Evolutionary conservation across 2,329 filamentous ascomycete species (phyloP).

Genomic region (Claviceps fusiformis): DNA sequence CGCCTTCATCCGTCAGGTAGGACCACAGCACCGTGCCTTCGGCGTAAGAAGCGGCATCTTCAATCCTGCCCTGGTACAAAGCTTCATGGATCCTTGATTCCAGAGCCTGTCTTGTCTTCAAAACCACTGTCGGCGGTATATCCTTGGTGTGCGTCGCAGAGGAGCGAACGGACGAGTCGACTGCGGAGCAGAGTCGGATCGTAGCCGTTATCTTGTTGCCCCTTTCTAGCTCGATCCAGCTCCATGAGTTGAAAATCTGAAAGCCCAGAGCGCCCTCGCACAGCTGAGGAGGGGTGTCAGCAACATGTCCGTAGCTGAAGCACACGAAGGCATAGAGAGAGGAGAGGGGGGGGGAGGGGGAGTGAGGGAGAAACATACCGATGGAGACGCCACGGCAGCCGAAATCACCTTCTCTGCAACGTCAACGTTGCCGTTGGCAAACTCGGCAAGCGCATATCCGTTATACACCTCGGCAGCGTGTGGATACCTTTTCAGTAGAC

Average conservation of each 20-base stretch:
- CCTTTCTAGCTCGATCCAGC: conserved; percentile 49
- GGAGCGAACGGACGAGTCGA: conserved; percentile 16
- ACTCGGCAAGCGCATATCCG: conserved; percentile 63
- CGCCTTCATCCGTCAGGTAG: conserved; percentile 41
- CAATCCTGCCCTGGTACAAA: conserved; percentile 33
- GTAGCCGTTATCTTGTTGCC: conserved; percentile 22
- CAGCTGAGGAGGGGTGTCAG: conserved; percentile 9
- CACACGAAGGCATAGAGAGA: neutral
- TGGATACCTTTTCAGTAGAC: conserved; percentile 54
- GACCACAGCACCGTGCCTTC: conserved; percentile 51
- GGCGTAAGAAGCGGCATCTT: conserved; percentile 39
- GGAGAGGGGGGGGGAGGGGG: neutral
- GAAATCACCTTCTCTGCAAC: conserved; percentile 51
- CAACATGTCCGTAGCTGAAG: neutral
- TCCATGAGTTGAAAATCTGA: conserved; percentile 46
- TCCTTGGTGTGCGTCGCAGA: conserved; percentile 6
- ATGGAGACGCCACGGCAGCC: conserved; percentile 39
- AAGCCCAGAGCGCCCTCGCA: conserved; percentile 10
- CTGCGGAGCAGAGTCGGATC: conserved; percentile 25
- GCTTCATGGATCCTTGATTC: conserved; percentile 39
- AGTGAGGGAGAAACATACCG: conserved; percentile 13
- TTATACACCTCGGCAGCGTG: conserved; percentile 60
- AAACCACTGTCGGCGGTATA: conserved; percentile 24
- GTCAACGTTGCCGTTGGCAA: conserved; percentile 38
- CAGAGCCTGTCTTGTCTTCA: conserved; percentile 42